A percentile compares a stretch with the other conserved stretches of the same genome.
phyloP scores from a whole-genome alignment of 805 yeast species.

The Wickerhamiella musiphila region DNA sequence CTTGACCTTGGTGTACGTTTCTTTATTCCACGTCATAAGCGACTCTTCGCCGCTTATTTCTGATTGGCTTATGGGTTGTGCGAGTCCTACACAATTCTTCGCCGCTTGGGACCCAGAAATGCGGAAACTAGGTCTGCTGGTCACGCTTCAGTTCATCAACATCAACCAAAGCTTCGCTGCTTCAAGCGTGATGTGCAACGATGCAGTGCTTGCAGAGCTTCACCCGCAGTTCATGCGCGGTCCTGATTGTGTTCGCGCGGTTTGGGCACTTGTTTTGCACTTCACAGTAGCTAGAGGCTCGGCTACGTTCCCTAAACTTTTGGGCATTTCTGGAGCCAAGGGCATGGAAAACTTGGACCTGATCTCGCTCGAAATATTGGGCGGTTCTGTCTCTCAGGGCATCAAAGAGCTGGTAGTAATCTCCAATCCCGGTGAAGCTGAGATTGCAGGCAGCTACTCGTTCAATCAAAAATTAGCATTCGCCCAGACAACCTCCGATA shows the following conservation, averaged over 20 bases:
- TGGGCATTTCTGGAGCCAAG: too few species aligned
- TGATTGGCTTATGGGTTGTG: constrained; percentile 9
- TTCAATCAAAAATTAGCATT: too few species aligned
- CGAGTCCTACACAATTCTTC: neutral
- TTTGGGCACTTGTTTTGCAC: constrained; percentile 18
- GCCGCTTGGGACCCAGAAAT: neutral
- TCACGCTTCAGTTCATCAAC: constrained; percentile 16
- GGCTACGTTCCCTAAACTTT: too few species aligned
- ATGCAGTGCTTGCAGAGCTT: constrained; percentile 11
- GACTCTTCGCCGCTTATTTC: constrained; percentile 10
- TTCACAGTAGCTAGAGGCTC: too few species aligned
- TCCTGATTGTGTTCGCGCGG: constrained; percentile 9
- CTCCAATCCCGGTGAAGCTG: neutral
- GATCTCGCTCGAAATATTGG: constrained; percentile 4
- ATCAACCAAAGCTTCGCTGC: constrained; percentile 15
- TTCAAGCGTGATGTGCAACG: too few species aligned
- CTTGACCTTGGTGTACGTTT: constrained; percentile 11
- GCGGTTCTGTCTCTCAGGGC: constrained; percentile 5
- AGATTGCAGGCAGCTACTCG: neutral
- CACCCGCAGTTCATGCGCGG: constrained; percentile 6
- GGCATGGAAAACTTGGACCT: constrained; percentile 4
- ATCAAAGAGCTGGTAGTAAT: constrained; percentile 4
- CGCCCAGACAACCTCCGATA: constrained; percentile 15
- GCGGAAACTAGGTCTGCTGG: constrained; percentile 9
- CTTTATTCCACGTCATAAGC: constrained; percentile 13